Percentiles rank a stretch among this genome's conserved stretches.
Evolutionary conservation across 1,139 yeast species (phyloP).

Genomic region (Blastobotrys petasosporus): DNA sequence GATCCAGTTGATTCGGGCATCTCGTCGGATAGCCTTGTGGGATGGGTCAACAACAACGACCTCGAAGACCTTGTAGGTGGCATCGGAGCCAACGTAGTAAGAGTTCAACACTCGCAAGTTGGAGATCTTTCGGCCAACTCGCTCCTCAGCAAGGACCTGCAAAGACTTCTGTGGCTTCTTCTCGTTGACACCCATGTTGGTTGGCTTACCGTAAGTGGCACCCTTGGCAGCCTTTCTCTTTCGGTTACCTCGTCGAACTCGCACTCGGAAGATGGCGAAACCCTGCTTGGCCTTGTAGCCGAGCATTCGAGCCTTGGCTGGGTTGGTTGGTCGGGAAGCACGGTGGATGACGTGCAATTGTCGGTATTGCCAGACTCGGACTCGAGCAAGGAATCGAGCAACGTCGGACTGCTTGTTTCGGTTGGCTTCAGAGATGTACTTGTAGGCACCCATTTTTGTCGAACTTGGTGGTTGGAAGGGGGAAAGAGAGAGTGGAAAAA

Average conservation of each 20-base stretch:
- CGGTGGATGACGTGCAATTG: constrained; percentile 98
- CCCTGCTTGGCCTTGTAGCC: constrained; percentile 99
- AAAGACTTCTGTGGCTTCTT: constrained; percentile 98
- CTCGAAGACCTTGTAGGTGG: constrained; percentile 98
- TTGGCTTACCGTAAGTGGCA: constrained; percentile 99
- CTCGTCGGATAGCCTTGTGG: constrained; percentile 99
- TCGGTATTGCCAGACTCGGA: constrained; percentile 99
- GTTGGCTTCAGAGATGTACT: constrained; percentile 97
- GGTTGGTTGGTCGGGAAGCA: constrained; percentile 98
- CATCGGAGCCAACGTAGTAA: constrained; percentile 99
- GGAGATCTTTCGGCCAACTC: constrained; percentile 98
- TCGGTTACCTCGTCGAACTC: constrained; percentile 99
- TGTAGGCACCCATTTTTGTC: constrained; percentile 96
- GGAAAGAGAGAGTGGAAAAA: constrained; percentile 8
- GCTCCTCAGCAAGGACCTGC: constrained; percentile 98
- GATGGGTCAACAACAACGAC: constrained; percentile 95
- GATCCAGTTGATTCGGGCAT: constrained; percentile 99
- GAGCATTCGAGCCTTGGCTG: constrained; percentile 99
- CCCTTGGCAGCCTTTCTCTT: constrained; percentile 99
- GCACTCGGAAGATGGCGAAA: constrained; percentile 94
- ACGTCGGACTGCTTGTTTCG: constrained; percentile 99
- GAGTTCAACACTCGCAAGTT: constrained; percentile 99
- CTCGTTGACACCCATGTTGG: constrained; percentile 99
- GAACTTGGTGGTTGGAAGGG: constrained; percentile 12
- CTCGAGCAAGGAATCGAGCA: constrained; percentile 96